Base-by-base conservation (phyloP, 2,329 filamentous ascomycete species). In the Cladosporium velox region DNA sequence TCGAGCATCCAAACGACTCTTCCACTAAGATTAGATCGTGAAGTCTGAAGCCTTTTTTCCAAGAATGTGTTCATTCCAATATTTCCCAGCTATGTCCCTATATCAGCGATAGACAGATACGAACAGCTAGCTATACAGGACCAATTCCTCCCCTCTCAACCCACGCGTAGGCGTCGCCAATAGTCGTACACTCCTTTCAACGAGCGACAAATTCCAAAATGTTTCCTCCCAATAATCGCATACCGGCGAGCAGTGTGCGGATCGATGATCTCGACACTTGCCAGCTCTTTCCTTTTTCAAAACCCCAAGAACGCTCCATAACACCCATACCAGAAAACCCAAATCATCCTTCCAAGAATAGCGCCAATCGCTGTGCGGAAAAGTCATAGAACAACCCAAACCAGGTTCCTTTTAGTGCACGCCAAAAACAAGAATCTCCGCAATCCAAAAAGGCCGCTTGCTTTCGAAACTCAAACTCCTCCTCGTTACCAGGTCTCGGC, bases 401-500 rank as follows among this genome's bases (percentile, higher is more conserved):
- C 18, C 35, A 4, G 18, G 3, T 44, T 5, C 38, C 38, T 44
- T 44, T 18, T 44, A 44, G 6, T n/a, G 38, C 38, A 3, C 38
- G 38, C 41, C 41, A 47, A 47, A 47, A 21, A 11, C 41, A 21
- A 47, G 12, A 11, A 47, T 47, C n/a, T 24, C 41, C 7, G 41
- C 41, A 21, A 12, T 4, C 10, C 41, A 12, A 21, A 21, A 21
- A 21, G 11, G 41, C 3, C 41, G n/a, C 30, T 32, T 34, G 28
- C 28, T 55, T 34, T n/a, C 7, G 15, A 3, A 18, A 18, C 30
- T 11, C 52, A 15, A 32, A 30, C n/a, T 24, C 24, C 8, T 58
- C 34, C 15, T 18, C 55, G 21, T 63, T 64, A 77, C 75, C 76
- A 77, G 18, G 75, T 77, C 71, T 77, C 93, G 67, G 94, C 92